Percentiles rank a stretch among this genome's conserved stretches.
These are phyloP conservation scores for Vicia sativa DNA, from an alignment of 306 rosid species.

Conservation along the genomic window DNA sequence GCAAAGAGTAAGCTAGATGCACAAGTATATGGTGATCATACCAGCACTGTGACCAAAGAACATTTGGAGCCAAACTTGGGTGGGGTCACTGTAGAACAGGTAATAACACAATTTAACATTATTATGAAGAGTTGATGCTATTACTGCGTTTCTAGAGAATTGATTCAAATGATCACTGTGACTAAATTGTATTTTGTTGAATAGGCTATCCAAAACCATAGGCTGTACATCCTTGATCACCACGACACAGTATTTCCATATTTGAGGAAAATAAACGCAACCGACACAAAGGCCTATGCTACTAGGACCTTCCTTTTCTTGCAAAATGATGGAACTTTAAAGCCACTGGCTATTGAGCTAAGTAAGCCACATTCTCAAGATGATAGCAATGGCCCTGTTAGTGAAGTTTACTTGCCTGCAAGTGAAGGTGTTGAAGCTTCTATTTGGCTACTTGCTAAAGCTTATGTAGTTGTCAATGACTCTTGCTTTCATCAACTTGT, in stretches of 20 bases:
- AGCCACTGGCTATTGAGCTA: slow-evolving; percentile 72
- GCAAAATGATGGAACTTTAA: slow-evolving; percentile 69
- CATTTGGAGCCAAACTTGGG: slow-evolving; percentile 54
- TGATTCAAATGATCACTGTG: not conserved
- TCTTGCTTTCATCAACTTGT: slow-evolving; percentile 72
- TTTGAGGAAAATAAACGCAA: slow-evolving; percentile 56
- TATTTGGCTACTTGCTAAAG: slow-evolving; percentile 76
- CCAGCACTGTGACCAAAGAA: slow-evolving; percentile 53
- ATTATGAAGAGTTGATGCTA: not conserved
- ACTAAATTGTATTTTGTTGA: slow-evolving; percentile 19
- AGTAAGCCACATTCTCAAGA: slow-evolving; percentile 61
- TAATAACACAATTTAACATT: slow-evolving; percentile 19
- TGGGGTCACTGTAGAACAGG: slow-evolving; percentile 63
- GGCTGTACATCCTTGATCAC: slow-evolving; percentile 65
- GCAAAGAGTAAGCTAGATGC: slow-evolving; percentile 67
- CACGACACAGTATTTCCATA: slow-evolving; percentile 64
- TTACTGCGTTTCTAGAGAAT: not conserved
- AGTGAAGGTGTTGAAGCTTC: slow-evolving; percentile 55
- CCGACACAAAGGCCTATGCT: slow-evolving; percentile 58
- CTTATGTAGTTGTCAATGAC: slow-evolving; percentile 71
- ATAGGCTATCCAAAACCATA: slow-evolving; percentile 62
- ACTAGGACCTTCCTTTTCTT: slow-evolving; percentile 66
- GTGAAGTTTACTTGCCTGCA: slow-evolving; percentile 58
- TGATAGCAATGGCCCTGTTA: slow-evolving; percentile 54
- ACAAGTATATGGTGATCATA: slow-evolving; percentile 59